These are phyloP conservation scores for Boletus coccyginus DNA, from an alignment of 768 basidiomycete species.

Conservation along the genomic window DNA sequence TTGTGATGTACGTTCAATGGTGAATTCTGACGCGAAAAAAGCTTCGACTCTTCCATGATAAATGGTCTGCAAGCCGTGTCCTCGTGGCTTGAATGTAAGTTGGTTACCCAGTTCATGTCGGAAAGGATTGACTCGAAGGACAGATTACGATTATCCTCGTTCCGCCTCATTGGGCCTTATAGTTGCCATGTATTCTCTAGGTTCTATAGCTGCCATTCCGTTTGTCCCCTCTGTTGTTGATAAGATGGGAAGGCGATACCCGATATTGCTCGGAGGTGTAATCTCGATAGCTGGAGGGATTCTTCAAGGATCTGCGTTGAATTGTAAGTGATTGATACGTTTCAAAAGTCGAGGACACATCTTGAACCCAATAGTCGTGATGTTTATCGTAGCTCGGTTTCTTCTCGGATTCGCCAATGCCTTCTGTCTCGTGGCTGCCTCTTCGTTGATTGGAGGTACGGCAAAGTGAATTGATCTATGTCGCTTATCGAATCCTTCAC, in stretches of 20 bases:
- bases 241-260: not conserved
- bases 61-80: conserved; percentile 59
- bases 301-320: no score
- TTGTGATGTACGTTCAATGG: not conserved
- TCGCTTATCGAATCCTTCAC: no score
- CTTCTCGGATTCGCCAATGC: not conserved
- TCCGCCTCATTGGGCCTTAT: no score
- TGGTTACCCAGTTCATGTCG: not conserved
- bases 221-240: conserved; percentile 15
- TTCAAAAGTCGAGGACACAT: no score
- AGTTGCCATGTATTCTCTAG: no score
- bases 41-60: conserved; percentile 48
- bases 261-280: no score
- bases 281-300: no score
- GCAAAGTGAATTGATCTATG: no score
- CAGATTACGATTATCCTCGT: conserved; percentile 24
- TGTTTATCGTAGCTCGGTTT: not conserved
- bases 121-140: not conserved
- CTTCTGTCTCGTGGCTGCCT: not conserved
- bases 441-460: not conserved
- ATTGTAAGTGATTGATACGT: no score
- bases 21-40: not conserved
- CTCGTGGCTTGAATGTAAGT: conserved; percentile 52
- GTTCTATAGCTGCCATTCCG: conserved; percentile 41
- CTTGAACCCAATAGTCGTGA: not conserved